Evolutionary conservation across 2,329 filamentous ascomycete genomes (phyloP), one percentile per base, ranked within the genome.

Genomic region (Hypoxylon sp.): DNA sequence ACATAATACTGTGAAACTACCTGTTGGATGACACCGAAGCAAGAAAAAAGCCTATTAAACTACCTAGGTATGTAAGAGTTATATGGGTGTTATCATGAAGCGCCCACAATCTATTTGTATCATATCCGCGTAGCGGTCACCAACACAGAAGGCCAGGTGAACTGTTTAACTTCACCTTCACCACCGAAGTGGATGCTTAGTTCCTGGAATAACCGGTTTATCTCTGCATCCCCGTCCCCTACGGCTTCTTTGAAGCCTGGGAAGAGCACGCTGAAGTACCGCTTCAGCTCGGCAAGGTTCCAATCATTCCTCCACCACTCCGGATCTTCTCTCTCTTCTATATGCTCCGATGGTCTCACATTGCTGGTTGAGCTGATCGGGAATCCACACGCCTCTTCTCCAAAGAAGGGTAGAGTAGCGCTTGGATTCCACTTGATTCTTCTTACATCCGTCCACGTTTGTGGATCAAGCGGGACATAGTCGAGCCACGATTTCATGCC

Each of bases 401-500:
- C 55, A 14, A 65, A 65, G 37, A 65, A 65, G 5, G 63, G 29
- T 10, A 65, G 17, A 5, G 50, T 55, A 5, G 56, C 63, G 13
- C 50, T 59, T 4, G 56, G 52, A 46, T 65, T 65, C 63, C 56
- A 65, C 26, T 65, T 65, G 44, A 60, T 59, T 1, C 63, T 22
- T 14, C 50, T 24, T n/a, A 60, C 63, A 10, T 65, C 50, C 9
- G 42, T 44, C 63, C 63, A 65, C 14, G 37, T 24, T 19, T 54
- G 44, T 3, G 50, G 55, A 19, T 60, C 63, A 4, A 65, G 51
- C 5, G 50, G 42, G 4, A 65, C 44, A 22, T 60, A 65, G 44
- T 65, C 63, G 14, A 65, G 56, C 63, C 63, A 65, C 31, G 55
- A 60, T 9, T 26, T 24, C 63, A 60, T 65, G 24, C 63, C 63